Evolutionary conservation across 805 yeast species (phyloP), one percentile per base, ranked within the genome.

Genomic region (Saturnispora mendoncae): DNA sequence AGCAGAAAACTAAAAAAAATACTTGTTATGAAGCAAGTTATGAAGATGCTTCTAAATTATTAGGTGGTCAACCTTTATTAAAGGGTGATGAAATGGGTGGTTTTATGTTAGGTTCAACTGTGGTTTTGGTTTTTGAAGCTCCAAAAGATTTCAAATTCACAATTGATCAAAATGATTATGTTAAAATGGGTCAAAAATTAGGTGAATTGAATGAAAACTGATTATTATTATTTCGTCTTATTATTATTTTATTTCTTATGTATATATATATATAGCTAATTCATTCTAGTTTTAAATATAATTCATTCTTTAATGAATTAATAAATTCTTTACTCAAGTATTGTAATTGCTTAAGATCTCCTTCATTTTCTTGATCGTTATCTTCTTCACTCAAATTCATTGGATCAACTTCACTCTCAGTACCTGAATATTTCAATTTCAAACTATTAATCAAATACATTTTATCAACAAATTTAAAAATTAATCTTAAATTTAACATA

Each of bases 61-160:
- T 88, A 32, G 84, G 88, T 7, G 99, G 99, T 7, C 76, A 75
- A 55, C 98, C 99, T 2, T 71, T 92, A 38, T 67, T 75, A 17
- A 86, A 84, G 62, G 98, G 98, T 31, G 84, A 85, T 54, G 95
- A 92, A 62, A 83, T 92, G 72, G 99, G 99, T 32, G 98, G 98
- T 0, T 92, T 92, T 65, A 84, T 84, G 67, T 69, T 92, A 40
- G 99, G 99, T 0, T 82, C 94, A 23, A 92, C 99, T 0, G 92
- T 92, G n/a, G 98, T 92, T 14, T 68, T 92, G 48, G 94, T 90
- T 18, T 92, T 92, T 62, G 98, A 92, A 64, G 98, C 97, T 2
- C 98, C 98, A 20, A 72, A 71, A 43, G 66, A 71, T 46, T 92
- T 90, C 60, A 62, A 74, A 53, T 92, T 87, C 55, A 65, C 72